Conservation (phyloP, 129 eudicot species). For the Chrysanthemum makinoi region DNA sequence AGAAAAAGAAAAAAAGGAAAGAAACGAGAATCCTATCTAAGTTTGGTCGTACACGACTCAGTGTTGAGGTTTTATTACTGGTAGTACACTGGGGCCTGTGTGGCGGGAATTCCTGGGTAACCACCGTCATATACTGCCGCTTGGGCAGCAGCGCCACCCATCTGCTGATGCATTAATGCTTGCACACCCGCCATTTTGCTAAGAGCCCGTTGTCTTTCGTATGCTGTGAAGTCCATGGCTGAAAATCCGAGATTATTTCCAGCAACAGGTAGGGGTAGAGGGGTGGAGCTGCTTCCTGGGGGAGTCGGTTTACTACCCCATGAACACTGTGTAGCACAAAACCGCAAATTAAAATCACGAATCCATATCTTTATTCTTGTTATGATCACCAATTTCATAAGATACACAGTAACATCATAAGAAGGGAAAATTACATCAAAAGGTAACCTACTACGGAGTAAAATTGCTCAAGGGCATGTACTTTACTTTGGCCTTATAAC, state of each 20-base stretch:
- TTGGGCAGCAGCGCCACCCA: conserved; percentile 43
- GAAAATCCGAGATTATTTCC: conserved; percentile 43
- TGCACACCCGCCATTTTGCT: conserved; percentile 49
- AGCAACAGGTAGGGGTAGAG: conserved; percentile 50
- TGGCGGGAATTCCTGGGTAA: conserved; percentile 48
- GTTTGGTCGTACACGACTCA: background rate
- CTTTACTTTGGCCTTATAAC: background rate
- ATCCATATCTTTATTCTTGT: too few relatives aligned
- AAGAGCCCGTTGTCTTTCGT: conserved; percentile 52
- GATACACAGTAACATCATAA: too few relatives aligned
- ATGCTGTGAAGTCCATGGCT: conserved; percentile 42
- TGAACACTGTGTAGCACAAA: conserved; percentile 43
- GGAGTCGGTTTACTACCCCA: conserved; percentile 94
- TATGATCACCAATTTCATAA: too few relatives aligned
- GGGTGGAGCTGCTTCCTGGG: conserved; percentile 56
- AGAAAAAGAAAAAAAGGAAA: background rate
- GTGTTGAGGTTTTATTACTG: conserved; percentile 35
- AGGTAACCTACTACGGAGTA: background rate
- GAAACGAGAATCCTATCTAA: conserved; percentile 19
- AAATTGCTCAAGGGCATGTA: background rate
- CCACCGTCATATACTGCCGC: conserved; percentile 62
- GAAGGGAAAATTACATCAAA: too few relatives aligned
- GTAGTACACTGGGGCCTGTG: conserved; percentile 74
- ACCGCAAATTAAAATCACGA: background rate
- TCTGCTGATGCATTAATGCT: conserved; percentile 54